A percentile compares a stretch with the other conserved stretches of the same genome.
Evolutionary conservation across 306 rosid species (phyloP).

Genomic region (Geum urbanum): DNA sequence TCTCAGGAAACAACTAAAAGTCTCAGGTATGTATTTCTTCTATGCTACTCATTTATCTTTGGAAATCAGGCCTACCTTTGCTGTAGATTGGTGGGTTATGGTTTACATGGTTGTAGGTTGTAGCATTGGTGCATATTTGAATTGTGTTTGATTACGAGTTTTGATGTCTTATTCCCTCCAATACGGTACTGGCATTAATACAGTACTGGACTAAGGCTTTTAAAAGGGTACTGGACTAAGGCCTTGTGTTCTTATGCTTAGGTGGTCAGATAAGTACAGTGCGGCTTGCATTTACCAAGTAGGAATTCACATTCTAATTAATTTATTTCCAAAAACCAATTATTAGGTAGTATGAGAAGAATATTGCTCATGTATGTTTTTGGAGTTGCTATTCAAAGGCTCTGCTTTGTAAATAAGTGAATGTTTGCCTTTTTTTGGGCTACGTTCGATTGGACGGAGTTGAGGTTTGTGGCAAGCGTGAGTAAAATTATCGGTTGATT

Average conservation of each 20-base stretch:
- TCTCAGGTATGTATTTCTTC: slow-evolving; percentile 49
- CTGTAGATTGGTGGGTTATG: not conserved
- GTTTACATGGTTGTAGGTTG: not conserved
- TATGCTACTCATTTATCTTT: not conserved
- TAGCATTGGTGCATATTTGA: not conserved
- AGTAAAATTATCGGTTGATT: not conserved
- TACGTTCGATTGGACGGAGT: not conserved
- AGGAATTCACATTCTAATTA: not conserved
- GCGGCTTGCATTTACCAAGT: not conserved
- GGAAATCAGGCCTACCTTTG: not conserved
- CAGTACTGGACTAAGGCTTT: not conserved
- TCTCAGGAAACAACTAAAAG: slow-evolving; percentile 36
- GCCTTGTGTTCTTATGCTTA: not conserved
- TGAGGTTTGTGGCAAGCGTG: not conserved
- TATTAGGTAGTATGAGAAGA: slow-evolving; percentile 9
- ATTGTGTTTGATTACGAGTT: not conserved
- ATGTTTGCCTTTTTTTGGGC: not conserved
- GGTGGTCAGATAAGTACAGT: not conserved
- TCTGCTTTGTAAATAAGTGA: not conserved
- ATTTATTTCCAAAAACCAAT: not conserved
- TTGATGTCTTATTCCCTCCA: not conserved
- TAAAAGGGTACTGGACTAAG: not conserved
- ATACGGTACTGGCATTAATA: not conserved
- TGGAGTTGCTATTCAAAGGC: not conserved
- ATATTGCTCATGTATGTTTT: not conserved